These are phyloP conservation scores for Zygnema circumcarinatum DNA, from an alignment of 139 green algal genomes.

Conservation along the genomic window DNA sequence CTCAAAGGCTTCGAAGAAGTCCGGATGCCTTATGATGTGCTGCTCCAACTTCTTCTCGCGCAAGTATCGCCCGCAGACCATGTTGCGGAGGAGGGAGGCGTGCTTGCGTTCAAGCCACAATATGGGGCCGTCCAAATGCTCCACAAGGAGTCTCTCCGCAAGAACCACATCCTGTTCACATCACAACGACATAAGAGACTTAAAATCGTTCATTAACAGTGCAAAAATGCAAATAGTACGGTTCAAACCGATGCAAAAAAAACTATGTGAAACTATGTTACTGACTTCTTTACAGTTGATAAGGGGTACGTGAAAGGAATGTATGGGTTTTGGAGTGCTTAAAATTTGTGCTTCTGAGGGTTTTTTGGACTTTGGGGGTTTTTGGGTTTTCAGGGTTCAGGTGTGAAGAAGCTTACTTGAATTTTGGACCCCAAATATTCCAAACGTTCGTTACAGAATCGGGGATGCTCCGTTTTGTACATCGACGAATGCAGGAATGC, in stretches of 20 bases:
- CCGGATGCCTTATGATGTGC: neutral
- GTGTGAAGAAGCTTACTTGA: slow-evolving; percentile 31
- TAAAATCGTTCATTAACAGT: neutral
- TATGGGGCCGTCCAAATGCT: slow-evolving; percentile 20
- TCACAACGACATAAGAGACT: neutral
- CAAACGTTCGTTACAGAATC: slow-evolving; percentile 42
- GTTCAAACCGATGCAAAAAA: neutral
- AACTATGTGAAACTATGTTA: neutral
- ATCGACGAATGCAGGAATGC: slow-evolving; percentile 35
- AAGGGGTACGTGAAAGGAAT: neutral
- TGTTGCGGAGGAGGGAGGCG: slow-evolving; percentile 19
- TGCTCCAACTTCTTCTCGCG: slow-evolving; percentile 21
- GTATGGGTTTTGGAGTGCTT: neutral
- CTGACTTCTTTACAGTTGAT: neutral
- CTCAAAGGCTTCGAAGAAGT: slow-evolving; percentile 5
- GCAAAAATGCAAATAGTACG: neutral
- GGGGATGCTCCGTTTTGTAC: slow-evolving; percentile 17
- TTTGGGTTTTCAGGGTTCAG: too few relatives aligned
- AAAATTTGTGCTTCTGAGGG: too few relatives aligned
- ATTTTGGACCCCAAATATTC: slow-evolving; percentile 41
- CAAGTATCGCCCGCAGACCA: slow-evolving; percentile 30
- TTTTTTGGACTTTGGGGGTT: neutral
- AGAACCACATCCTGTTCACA: slow-evolving; percentile 32
- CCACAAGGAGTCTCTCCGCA: slow-evolving; percentile 28
- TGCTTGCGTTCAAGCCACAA: slow-evolving; percentile 34